phyloP scores from a whole-genome alignment of 2,329 filamentous ascomycete species.

The Botryotinia narcissicola region DNA sequence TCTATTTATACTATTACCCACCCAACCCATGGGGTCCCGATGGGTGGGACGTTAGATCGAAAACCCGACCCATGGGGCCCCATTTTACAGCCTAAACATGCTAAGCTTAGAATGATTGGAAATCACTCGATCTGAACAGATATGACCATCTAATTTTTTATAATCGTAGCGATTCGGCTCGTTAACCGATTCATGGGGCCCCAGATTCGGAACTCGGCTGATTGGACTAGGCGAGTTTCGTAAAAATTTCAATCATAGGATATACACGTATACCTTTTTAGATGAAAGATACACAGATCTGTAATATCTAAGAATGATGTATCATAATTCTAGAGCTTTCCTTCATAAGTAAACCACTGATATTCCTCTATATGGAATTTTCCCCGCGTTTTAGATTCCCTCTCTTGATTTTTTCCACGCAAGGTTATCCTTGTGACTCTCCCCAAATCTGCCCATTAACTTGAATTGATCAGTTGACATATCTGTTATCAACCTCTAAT shows the following conservation, averaged over 20 bases:
- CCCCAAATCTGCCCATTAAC: neutral
- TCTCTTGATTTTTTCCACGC: neutral
- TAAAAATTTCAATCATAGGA: neutral
- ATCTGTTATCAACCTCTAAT: neutral
- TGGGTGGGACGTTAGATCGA: no score
- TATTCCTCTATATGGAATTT: neutral
- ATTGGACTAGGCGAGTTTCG: neutral
- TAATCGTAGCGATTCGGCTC: neutral
- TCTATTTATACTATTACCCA: no score
- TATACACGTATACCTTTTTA: neutral
- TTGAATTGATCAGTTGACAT: neutral
- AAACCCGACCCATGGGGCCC: no score
- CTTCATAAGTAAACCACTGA: neutral
- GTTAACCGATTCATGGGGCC: neutral
- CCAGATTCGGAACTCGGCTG: neutral
- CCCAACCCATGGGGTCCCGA: no score
- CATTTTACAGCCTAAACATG: no score
- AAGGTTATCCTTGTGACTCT: neutral
- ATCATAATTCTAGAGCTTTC: neutral
- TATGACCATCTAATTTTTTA: neutral
- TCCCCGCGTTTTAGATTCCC: neutral
- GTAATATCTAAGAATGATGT: neutral
- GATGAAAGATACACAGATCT: fast-evolving
- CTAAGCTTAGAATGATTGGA: neutral
- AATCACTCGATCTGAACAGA: neutral